These are phyloP conservation scores for Tricholomella constricta DNA, from an alignment of 768 basidiomycete species.

Conservation along the genomic window DNA sequence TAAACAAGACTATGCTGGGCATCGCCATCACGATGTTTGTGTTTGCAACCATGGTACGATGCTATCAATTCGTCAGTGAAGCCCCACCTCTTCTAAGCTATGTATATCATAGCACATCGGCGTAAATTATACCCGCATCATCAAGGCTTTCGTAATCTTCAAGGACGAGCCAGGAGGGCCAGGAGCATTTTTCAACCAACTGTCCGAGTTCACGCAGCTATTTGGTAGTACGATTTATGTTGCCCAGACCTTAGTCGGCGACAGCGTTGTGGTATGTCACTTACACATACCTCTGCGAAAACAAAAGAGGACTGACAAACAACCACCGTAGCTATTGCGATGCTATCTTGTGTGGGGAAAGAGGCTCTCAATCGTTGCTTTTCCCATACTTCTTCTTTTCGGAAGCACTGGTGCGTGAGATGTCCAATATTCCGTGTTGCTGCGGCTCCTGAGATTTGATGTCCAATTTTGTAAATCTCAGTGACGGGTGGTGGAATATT, in stretches of 20 bases:
- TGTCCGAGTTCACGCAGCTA: conserved; percentile 37
- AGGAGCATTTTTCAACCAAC: conserved; percentile 32
- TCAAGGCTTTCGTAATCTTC: conserved; percentile 34
- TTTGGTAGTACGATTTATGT: conserved; percentile 39
- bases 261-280: conserved; percentile 34
- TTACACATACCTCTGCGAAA: background rate
- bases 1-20: conserved; percentile 33
- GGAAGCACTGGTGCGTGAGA: background rate
- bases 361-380: background rate
- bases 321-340: conserved; percentile 2
- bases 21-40: conserved; percentile 34
- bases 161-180: conserved; percentile 28
- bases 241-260: conserved; percentile 39
- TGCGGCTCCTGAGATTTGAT: background rate
- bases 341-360: conserved; percentile 3
- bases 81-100: background rate
- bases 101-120: conserved; percentile 31
- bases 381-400: background rate
- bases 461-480: conserved; percentile 8
- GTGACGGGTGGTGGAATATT: conserved; percentile 32
- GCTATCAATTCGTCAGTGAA: background rate
- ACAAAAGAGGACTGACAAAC: background rate
- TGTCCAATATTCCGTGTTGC: background rate
- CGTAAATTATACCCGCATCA: conserved; percentile 36
- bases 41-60: conserved; percentile 32